A percentile compares a stretch with the other conserved stretches of the same genome.
Evolutionary conservation across 2,329 filamentous ascomycete species (phyloP).

Genomic region (Fusarium nelsonii): DNA sequence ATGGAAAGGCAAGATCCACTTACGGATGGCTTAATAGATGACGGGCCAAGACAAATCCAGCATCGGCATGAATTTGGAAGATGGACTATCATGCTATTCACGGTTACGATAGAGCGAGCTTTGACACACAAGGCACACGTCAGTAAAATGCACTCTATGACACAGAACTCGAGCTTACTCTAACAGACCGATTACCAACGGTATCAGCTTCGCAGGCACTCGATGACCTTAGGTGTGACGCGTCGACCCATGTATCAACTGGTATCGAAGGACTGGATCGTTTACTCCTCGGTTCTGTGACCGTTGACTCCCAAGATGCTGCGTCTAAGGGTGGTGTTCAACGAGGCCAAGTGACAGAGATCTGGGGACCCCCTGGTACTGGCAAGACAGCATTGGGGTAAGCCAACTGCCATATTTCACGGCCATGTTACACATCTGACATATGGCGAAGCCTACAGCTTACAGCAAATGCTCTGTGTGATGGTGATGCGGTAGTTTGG

Average conservation of each 20-base stretch:
- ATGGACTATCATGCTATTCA: constrained; percentile 73
- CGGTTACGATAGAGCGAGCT: constrained; percentile 71
- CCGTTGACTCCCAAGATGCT: constrained; percentile 28
- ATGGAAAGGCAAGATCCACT: constrained; percentile 27
- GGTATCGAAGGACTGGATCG: constrained; percentile 66
- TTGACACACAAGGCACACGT: constrained; percentile 67
- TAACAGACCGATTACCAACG: constrained; percentile 78
- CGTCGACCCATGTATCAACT: constrained; percentile 66
- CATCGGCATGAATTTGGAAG: constrained; percentile 45
- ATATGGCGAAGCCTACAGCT: constrained; percentile 74
- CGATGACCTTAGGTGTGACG: constrained; percentile 66
- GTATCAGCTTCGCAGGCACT: constrained; percentile 81
- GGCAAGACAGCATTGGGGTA: constrained; percentile 89
- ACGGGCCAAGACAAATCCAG: constrained; percentile 21
- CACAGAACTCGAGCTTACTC: constrained; percentile 25
- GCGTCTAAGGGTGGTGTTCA: constrained; percentile 68
- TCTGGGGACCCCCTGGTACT: constrained; percentile 87
- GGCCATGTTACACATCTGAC: constrained; percentile 24
- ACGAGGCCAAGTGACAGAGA: constrained; percentile 83
- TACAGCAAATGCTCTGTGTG: constrained; percentile 71
- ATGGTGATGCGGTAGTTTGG: constrained; percentile 78
- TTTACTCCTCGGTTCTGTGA: constrained; percentile 51
- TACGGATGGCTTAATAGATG: background rate
- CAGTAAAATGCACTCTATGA: constrained; percentile 46
- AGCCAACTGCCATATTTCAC: constrained; percentile 48